Percentiles rank a stretch among this genome's conserved stretches.
Conservation (phyloP, 2,329 filamentous ascomycete genomes). For the Neofusicoccum sp. region DNA sequence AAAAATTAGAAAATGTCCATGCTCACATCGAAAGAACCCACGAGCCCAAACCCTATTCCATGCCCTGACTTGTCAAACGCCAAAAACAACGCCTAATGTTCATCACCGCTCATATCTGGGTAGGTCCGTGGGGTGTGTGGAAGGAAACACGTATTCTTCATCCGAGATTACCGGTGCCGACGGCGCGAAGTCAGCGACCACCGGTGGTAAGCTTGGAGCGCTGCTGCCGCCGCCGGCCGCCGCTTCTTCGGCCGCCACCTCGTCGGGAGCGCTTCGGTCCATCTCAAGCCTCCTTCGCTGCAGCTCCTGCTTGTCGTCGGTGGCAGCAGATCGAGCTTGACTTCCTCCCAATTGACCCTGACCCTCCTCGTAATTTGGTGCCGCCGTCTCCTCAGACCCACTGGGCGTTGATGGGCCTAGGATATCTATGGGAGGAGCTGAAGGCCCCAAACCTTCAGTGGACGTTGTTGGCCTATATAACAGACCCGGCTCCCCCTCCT, state of each 20-base stretch:
- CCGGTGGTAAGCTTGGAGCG: neutral
- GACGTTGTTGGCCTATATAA: neutral
- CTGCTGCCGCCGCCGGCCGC: neutral
- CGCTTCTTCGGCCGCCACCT: neutral
- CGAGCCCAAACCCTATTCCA: neutral
- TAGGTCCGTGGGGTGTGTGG: constrained; percentile 4
- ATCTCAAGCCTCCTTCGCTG: constrained; percentile 53
- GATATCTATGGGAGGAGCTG: neutral
- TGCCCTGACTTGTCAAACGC: neutral
- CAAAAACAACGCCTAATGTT: constrained; percentile 12
- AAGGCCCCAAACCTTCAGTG: neutral
- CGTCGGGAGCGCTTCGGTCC: constrained; percentile 45
- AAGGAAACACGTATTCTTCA: constrained; percentile 16
- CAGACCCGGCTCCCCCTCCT: neutral
- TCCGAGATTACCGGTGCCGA: constrained; percentile 19
- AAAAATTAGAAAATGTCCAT: neutral
- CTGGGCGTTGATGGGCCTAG: neutral
- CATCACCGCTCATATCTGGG: constrained; percentile 22
- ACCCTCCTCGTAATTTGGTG: constrained; percentile 6
- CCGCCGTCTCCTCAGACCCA: neutral
- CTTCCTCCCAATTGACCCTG: neutral
- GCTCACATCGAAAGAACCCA: constrained; percentile 1
- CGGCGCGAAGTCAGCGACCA: neutral
- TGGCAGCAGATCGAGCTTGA: constrained; percentile 29
- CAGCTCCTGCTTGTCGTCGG: constrained; percentile 79